phyloP scores from a whole-genome alignment of 139 green algal genomes.

The Astrephomene gubernaculifera region DNA sequence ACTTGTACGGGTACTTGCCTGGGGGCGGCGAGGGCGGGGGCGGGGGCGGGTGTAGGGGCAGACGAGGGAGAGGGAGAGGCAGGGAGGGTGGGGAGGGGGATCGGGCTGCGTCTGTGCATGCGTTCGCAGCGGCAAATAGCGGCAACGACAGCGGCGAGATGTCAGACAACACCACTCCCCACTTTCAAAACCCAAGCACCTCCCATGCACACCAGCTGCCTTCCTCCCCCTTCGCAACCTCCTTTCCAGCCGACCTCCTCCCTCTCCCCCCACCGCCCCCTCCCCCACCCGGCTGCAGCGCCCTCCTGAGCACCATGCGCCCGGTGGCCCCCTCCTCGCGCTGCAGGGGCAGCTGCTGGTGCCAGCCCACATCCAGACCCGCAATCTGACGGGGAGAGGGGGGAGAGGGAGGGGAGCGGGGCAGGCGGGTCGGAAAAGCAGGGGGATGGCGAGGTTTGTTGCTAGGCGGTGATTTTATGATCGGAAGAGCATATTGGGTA shows the following conservation, averaged over 20 bases:
- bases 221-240: too few relatives aligned
- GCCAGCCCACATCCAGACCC: conserved; percentile 96
- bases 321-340: conserved; percentile 59
- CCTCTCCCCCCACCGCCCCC: not conserved
- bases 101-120: too few relatives aligned
- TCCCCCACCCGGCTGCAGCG: conserved; percentile 23
- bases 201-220: too few relatives aligned
- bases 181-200: too few relatives aligned
- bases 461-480: not conserved
- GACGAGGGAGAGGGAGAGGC: too few relatives aligned
- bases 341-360: conserved; percentile 71
- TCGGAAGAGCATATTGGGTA: not conserved
- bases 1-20: conserved; percentile 91
- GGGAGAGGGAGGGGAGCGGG: not conserved
- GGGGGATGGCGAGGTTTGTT: not conserved
- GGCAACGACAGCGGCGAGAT: too few relatives aligned
- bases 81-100: too few relatives aligned
- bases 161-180: too few relatives aligned
- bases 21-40: conserved; percentile 17
- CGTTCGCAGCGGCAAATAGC: too few relatives aligned
- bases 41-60: conserved; percentile 8
- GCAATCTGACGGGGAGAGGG: conserved; percentile 70
- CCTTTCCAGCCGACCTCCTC: not conserved
- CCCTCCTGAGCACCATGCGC: conserved; percentile 51
- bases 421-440: not conserved